These are phyloP conservation scores for Grosmannia serpens DNA, from an alignment of 2,329 filamentous ascomycete genomes.

Conservation along the genomic window DNA sequence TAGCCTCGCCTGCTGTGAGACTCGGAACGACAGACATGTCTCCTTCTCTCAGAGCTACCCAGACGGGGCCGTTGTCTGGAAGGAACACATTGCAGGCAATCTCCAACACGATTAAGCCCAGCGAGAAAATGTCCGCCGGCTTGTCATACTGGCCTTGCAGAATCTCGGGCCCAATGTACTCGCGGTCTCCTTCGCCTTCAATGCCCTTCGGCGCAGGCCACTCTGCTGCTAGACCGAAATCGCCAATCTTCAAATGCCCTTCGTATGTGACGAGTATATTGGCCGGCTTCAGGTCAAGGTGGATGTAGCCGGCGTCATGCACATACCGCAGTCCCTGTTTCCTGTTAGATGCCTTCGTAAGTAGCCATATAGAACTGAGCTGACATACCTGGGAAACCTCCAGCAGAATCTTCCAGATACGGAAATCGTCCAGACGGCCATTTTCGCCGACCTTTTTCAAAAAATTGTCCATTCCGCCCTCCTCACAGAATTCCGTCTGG, in stretches of 20 bases:
- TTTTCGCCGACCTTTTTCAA: conserved; percentile 71
- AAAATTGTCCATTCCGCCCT: conserved; percentile 81
- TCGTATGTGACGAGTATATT: conserved; percentile 76
- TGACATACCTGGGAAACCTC: conserved; percentile 68
- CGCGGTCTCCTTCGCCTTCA: conserved; percentile 87
- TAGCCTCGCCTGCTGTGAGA: conserved; percentile 69
- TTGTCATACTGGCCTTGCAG: conserved; percentile 79
- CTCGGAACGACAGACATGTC: conserved; percentile 83
- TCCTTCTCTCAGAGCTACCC: conserved; percentile 80
- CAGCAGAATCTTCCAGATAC: conserved; percentile 95
- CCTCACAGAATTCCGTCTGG: conserved; percentile 93
- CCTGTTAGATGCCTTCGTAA: conserved; percentile 13
- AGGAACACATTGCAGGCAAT: conserved; percentile 89
- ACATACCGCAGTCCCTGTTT: conserved; percentile 76
- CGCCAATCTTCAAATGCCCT: conserved; percentile 71
- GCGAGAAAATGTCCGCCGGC: conserved; percentile 84
- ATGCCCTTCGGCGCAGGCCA: conserved; percentile 69
- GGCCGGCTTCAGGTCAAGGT: conserved; percentile 75
- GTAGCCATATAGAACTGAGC: not conserved
- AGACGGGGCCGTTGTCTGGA: conserved; percentile 83
- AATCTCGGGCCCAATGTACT: conserved; percentile 92
- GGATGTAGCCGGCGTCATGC: conserved; percentile 76
- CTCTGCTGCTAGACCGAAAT: conserved; percentile 70
- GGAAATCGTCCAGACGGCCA: conserved; percentile 86
- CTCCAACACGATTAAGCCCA: conserved; percentile 90